Base-by-base conservation (phyloP, 495 filamentous ascomycete species). In the Hypoxylon lenormandii region DNA sequence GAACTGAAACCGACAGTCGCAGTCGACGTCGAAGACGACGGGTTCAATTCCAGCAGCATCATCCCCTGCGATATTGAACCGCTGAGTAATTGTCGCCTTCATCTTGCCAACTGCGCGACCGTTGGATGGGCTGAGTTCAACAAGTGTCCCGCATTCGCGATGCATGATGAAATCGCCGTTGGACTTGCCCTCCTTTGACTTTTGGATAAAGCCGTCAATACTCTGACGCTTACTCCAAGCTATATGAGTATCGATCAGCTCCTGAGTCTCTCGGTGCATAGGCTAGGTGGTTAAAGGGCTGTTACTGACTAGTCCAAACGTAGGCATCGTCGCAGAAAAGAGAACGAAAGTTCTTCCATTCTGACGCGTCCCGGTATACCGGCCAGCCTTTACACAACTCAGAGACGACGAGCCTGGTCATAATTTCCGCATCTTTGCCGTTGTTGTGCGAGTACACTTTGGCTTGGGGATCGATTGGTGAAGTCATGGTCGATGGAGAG, bases 311-410 rank as follows among this genome's bases (percentile, higher is more conserved):
- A 0, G 88, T 90, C 79, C 86, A 89, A 46, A 90, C 84, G 60
- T 76, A 81, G 22, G 86, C 87, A 16, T 83, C 83, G 0, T 82
- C 76, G 69, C 85, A 84, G 70, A 89, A 89, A 33, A 89, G 84
- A 0, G 83, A 83, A 52, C 82, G 80, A 72, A 88, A 86, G 71
- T 89, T 90, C 66, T 84, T 81, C 88, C 87, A 89, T 75, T 90
- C 88, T 18, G 87, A 89, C 22, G 86, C 82, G 57, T 89, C 87
- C 13, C 87, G 83, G 69, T 88, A 90, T 56, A 87, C 84, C 16
- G 87, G 87, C 87, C 87, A 90, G 38, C 87, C 87, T 70, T 89
- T 88, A 73, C 86, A 88, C n/a, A 89, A 77, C 70, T 89, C 87
- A 2, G 85, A 80, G 36, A 89, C 77, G 60, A 83, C 82, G 19